phyloP scores from a whole-genome alignment of 768 basidiomycete genomes.

The Tricholoma sp. region DNA sequence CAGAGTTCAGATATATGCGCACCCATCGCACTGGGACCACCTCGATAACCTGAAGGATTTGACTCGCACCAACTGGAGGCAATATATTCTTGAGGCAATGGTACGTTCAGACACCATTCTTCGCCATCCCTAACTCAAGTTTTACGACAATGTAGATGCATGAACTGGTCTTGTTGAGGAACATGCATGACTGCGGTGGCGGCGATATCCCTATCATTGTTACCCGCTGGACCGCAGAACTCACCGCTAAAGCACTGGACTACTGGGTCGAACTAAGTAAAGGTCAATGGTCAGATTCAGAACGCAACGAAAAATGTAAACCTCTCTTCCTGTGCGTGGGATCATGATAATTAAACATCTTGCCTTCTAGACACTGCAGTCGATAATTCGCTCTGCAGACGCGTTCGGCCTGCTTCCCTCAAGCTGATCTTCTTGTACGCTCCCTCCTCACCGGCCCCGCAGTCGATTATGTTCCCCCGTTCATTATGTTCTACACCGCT shows the following conservation, averaged over 20 bases:
- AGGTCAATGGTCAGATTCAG: conserved; percentile 13
- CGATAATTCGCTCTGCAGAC: neutral
- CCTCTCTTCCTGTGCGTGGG: neutral
- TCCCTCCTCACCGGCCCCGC: conserved; percentile 17
- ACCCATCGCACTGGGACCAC: conserved; percentile 10
- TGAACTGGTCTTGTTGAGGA: conserved; percentile 18
- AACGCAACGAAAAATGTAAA: conserved; percentile 13
- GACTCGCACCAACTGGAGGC: neutral
- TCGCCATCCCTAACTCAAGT: neutral
- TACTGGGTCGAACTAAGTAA: conserved; percentile 22
- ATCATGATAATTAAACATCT: neutral
- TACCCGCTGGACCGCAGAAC: conserved; percentile 14
- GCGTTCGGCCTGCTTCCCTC: conserved; percentile 13
- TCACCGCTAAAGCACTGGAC: conserved; percentile 16
- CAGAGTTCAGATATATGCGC: conserved; percentile 18
- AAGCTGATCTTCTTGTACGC: conserved; percentile 16
- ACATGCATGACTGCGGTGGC: conserved; percentile 23
- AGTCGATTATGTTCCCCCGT: conserved; percentile 18
- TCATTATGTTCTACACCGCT: conserved; percentile 12
- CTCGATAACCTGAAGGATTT: conserved; percentile 7
- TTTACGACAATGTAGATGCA: conserved; percentile 12
- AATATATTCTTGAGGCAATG: neutral
- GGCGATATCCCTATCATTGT: conserved; percentile 20
- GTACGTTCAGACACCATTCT: neutral
- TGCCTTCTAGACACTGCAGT: conserved; percentile 7